Evolutionary conservation across 2,329 filamentous ascomycete species (phyloP).

Genomic region (Paraconiothyrium sp.): DNA sequence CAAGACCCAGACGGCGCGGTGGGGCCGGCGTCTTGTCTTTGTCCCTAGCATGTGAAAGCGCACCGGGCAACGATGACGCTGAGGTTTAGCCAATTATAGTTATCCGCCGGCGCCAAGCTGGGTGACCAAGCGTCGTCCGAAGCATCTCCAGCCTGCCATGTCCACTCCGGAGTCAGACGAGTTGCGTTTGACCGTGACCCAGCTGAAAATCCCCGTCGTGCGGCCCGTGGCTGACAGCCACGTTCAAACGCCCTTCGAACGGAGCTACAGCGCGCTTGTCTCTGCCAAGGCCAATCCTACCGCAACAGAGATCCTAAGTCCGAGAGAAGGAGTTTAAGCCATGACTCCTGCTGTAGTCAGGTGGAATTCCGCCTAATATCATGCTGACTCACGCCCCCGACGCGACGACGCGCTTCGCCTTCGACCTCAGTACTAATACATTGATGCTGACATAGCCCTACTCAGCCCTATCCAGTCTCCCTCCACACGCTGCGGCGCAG

Average conservation of each 20-base stretch:
- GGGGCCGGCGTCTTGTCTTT: constrained; percentile 16
- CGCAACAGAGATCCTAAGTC: background rate
- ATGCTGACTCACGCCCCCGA: constrained; percentile 4
- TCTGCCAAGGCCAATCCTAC: background rate
- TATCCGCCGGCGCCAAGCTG: background rate
- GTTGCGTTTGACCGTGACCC: background rate
- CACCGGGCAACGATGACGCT: constrained; percentile 18
- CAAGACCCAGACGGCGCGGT: constrained; percentile 11
- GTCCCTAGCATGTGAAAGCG: constrained; percentile 20
- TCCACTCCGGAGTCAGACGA: background rate
- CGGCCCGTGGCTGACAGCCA: constrained; percentile 4
- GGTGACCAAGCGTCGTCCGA: background rate
- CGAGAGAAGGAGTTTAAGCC: background rate
- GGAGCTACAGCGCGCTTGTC: background rate
- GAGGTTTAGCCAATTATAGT: constrained; percentile 12
- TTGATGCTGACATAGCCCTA: constrained; percentile 2
- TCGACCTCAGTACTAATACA: background rate
- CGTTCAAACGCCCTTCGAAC: background rate
- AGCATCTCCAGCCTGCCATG: constrained; percentile 9
- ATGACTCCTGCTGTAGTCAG: constrained; percentile 5
- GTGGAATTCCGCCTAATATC: constrained; percentile 13
- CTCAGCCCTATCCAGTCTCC: background rate
- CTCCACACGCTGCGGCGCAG: background rate
- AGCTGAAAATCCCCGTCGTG: background rate
- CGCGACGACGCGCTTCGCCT: constrained; percentile 8